A percentile compares a stretch with the other conserved stretches of the same genome.
These are phyloP conservation scores for Ophiostoma ips DNA, from an alignment of 2,329 filamentous ascomycete genomes.

Conservation along the genomic window DNA sequence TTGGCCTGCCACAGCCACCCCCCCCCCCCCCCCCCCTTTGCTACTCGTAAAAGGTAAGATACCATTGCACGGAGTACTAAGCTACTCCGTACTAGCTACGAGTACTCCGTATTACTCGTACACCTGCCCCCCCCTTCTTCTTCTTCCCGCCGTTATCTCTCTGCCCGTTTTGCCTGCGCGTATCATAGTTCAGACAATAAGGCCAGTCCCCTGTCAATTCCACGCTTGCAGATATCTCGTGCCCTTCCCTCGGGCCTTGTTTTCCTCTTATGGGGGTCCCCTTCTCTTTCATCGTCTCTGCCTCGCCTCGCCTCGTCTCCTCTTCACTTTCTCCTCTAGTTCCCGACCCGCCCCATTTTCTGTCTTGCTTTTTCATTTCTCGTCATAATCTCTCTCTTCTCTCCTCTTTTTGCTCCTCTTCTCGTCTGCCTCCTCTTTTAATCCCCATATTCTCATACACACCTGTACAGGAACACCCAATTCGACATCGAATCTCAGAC, in stretches of 20 bases:
- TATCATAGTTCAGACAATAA: slow-evolving; percentile 1
- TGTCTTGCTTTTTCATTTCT: background rate
- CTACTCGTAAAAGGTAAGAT: background rate
- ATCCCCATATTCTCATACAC: no score
- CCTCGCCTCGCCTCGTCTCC: no score
- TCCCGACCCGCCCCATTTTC: background rate
- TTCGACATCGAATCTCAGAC: no score
- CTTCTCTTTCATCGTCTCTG: no score
- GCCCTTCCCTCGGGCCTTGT: background rate
- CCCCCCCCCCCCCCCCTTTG: background rate
- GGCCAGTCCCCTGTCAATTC: background rate
- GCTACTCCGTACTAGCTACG: background rate
- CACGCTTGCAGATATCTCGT: background rate
- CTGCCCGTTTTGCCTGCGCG: background rate
- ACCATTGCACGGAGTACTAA: no score
- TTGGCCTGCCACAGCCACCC: background rate
- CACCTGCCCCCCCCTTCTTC: no score
- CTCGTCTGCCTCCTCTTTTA: background rate
- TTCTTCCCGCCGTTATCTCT: background rate
- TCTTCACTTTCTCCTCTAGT: no score
- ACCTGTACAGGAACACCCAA: no score
- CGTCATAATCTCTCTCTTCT: background rate
- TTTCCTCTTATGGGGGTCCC: background rate
- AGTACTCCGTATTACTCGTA: no score
- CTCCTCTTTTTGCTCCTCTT: background rate